A percentile compares a stretch with the other conserved stretches of the same genome.
Conservation (phyloP, 208 protist species). For the Leishmania gerbilli region DNA sequence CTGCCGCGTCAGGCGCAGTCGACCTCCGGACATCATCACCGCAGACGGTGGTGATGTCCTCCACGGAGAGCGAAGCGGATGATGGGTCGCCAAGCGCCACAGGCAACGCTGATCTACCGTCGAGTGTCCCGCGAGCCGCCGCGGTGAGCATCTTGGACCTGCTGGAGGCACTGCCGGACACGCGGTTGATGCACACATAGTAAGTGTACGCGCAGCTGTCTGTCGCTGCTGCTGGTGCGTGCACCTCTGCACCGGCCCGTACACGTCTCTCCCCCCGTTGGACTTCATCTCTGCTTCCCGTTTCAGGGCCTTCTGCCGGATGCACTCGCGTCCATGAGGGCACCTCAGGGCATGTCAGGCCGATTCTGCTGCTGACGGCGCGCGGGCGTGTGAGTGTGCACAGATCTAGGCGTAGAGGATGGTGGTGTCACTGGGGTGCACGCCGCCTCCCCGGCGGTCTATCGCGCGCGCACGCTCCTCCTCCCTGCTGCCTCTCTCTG, state of each 20-base stretch:
- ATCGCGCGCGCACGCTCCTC: neutral
- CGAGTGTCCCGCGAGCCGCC: neutral
- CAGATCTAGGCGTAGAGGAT: neutral
- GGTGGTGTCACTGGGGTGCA: neutral
- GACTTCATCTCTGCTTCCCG: neutral
- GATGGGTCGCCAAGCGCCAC: neutral
- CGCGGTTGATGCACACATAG: constrained; percentile 5
- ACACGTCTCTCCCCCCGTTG: neutral
- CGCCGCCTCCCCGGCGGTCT: neutral
- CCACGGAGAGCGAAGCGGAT: neutral
- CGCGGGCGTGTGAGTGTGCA: neutral
- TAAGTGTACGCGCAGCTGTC: constrained; percentile 1
- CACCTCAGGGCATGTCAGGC: neutral
- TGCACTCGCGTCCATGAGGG: neutral
- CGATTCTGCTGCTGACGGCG: neutral
- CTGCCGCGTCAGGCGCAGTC: neutral
- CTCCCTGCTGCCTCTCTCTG: neutral
- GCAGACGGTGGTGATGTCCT: constrained; percentile 14
- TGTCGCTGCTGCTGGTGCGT: neutral
- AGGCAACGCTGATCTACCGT: neutral
- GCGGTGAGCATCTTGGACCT: constrained; percentile 31
- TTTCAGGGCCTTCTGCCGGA: neutral
- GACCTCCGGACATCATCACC: neutral
- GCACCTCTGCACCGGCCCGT: neutral
- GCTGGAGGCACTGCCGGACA: constrained; percentile 38